Conservation (phyloP, 2,329 filamentous ascomycete genomes). For the Fusarium bulbicola region DNA sequence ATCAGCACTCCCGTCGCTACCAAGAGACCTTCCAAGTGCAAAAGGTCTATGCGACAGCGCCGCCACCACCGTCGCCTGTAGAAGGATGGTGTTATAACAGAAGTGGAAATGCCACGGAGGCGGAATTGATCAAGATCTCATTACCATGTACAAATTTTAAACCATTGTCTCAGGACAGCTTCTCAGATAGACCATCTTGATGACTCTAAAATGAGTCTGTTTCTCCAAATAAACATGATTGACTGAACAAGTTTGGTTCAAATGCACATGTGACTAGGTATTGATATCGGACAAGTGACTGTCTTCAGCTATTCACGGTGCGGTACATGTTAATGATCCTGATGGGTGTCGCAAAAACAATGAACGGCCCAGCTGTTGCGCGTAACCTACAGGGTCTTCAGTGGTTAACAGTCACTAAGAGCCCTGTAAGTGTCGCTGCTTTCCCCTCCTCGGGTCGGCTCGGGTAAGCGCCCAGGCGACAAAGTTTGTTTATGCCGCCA, state of each 20-base stretch:
- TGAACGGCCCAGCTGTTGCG: accelerated
- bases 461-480: background rate
- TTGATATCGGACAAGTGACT: background rate
- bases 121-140: background rate
- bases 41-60: slow-evolving; percentile 9
- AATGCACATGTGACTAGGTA: background rate
- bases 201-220: background rate
- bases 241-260: too few species aligned
- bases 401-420: background rate
- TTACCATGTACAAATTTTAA: slow-evolving; percentile 20
- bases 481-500: background rate
- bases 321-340: background rate
- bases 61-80: background rate
- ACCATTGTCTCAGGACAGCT: slow-evolving; percentile 4
- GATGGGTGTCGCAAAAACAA: accelerated
- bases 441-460: background rate
- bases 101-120: background rate
- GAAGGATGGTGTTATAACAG: accelerated
- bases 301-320: background rate
- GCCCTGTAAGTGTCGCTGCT: background rate
- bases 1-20: background rate
- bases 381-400: background rate
- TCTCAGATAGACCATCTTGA: slow-evolving; percentile 9
- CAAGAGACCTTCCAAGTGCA: slow-evolving; percentile 12
- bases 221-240: background rate